These are phyloP conservation scores for Chaetomiaceae sp. DNA, from an alignment of 2,329 filamentous ascomycete species.

Conservation along the genomic window DNA sequence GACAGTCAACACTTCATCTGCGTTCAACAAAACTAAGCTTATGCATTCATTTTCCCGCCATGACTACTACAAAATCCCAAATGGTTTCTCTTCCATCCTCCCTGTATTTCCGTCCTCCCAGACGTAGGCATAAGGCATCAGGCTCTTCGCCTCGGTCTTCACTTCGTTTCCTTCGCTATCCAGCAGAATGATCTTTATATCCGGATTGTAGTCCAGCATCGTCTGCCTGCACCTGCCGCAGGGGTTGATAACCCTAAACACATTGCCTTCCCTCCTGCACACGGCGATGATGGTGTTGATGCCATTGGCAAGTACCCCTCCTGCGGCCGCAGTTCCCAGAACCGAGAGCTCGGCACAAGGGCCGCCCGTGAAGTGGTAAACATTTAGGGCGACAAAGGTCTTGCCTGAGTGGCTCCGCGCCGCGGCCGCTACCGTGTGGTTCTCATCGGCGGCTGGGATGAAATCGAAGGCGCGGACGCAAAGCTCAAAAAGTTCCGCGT, in stretches of 20 bases:
- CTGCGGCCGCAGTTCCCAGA: constrained; percentile 8
- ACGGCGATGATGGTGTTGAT: constrained; percentile 14
- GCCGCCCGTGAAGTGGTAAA: constrained; percentile 13
- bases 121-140: constrained; percentile 9
- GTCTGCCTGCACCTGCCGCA: constrained; percentile 15
- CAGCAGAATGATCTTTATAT: constrained; percentile 7
- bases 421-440: constrained; percentile 13
- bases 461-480: background rate
- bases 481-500: constrained; percentile 3
- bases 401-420: constrained; percentile 1
- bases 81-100: background rate
- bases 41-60: too few relatives aligned
- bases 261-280: background rate
- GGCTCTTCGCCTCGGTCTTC: background rate
- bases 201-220: constrained; percentile 13
- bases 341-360: constrained; percentile 15
- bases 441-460: constrained; percentile 4
- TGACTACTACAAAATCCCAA: too few relatives aligned
- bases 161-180: background rate
- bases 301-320: constrained; percentile 6
- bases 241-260: constrained; percentile 10
- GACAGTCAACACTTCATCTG: too few relatives aligned
- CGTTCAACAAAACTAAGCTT: too few relatives aligned
- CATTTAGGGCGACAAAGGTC: constrained; percentile 12
- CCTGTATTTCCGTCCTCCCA: constrained; percentile 13